Evolutionary conservation across 148 eudicot species (phyloP).

Genomic region (Nepenthes gracilis): DNA sequence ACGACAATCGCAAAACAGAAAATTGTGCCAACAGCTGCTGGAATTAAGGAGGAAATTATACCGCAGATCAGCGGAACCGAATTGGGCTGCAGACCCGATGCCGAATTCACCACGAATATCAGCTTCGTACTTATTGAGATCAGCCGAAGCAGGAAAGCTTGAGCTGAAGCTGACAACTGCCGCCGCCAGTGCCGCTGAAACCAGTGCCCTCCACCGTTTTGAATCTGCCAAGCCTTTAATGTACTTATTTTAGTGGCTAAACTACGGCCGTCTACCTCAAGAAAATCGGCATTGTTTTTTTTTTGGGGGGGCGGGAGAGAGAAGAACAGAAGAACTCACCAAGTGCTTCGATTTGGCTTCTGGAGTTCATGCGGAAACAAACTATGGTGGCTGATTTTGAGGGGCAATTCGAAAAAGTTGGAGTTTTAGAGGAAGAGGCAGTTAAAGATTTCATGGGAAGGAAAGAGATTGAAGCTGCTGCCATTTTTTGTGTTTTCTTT

Average conservation of each 20-base stretch:
- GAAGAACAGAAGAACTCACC: constrained; percentile 11
- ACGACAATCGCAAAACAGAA: neutral
- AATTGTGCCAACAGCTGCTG: neutral
- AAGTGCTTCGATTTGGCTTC: constrained; percentile 8
- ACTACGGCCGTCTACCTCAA: no score
- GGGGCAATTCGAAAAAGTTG: constrained; percentile 8
- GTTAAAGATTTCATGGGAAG: constrained; percentile 32
- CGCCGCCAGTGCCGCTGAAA: constrained; percentile 58
- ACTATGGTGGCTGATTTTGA: constrained; percentile 6
- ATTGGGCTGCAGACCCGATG: constrained; percentile 96
- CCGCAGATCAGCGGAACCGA: constrained; percentile 93
- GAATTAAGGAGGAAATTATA: constrained; percentile 9
- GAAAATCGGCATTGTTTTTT: no score
- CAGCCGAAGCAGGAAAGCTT: constrained; percentile 57
- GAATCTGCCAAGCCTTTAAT: constrained; percentile 16
- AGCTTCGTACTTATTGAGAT: constrained; percentile 86
- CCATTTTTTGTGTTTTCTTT: constrained; percentile 23
- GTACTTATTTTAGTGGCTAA: no score
- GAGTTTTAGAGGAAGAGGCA: constrained; percentile 11
- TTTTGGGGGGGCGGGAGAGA: no score
- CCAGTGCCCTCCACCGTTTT: constrained; percentile 39
- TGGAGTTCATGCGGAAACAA: constrained; percentile 18
- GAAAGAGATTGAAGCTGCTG: constrained; percentile 41
- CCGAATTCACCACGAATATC: constrained; percentile 88
- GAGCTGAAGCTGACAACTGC: constrained; percentile 40